Conservation (phyloP, 2,329 filamentous ascomycete species). For the Verticillium albo-atrum region DNA sequence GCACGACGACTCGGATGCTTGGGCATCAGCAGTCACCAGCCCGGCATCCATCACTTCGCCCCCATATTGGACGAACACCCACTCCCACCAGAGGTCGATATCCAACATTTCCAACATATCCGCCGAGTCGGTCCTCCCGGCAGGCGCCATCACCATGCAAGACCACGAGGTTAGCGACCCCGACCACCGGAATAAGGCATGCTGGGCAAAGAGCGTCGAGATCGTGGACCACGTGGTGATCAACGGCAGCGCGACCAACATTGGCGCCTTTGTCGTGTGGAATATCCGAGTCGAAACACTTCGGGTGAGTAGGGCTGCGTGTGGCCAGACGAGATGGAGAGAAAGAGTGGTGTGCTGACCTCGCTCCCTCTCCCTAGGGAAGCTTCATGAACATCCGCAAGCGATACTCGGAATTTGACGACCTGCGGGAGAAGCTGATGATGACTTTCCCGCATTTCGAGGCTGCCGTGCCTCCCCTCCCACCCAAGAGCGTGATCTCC, state of each 20-base stretch:
- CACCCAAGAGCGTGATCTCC: slow-evolving; percentile 87
- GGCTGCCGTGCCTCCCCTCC: slow-evolving; percentile 81
- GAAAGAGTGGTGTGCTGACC: slow-evolving; percentile 8
- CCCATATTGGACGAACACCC: slow-evolving; percentile 37
- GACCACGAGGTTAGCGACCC: slow-evolving; percentile 55
- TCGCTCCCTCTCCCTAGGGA: slow-evolving; percentile 38
- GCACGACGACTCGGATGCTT: not conserved
- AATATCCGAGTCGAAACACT: slow-evolving; percentile 85
- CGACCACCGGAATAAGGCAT: slow-evolving; percentile 50
- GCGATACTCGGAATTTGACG: slow-evolving; percentile 91
- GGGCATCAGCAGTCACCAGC: slow-evolving; percentile 6
- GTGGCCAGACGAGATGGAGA: not conserved
- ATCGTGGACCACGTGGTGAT: slow-evolving; percentile 54
- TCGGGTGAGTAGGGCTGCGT: slow-evolving; percentile 51
- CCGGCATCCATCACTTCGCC: slow-evolving; percentile 28
- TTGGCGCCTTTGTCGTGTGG: slow-evolving; percentile 94
- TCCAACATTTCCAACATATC: slow-evolving; percentile 37
- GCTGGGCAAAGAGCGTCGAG: slow-evolving; percentile 61
- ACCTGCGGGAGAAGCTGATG: slow-evolving; percentile 68
- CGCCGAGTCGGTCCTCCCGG: slow-evolving; percentile 41
- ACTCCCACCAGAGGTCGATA: slow-evolving; percentile 28
- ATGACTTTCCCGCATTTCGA: slow-evolving; percentile 79
- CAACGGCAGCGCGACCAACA: slow-evolving; percentile 50
- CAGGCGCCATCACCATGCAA: slow-evolving; percentile 54
- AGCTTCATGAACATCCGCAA: slow-evolving; percentile 60